Evolutionary conservation across 345 rosid genomes (phyloP), one percentile per base, ranked within the genome.

Genomic region (Populus alba): DNA sequence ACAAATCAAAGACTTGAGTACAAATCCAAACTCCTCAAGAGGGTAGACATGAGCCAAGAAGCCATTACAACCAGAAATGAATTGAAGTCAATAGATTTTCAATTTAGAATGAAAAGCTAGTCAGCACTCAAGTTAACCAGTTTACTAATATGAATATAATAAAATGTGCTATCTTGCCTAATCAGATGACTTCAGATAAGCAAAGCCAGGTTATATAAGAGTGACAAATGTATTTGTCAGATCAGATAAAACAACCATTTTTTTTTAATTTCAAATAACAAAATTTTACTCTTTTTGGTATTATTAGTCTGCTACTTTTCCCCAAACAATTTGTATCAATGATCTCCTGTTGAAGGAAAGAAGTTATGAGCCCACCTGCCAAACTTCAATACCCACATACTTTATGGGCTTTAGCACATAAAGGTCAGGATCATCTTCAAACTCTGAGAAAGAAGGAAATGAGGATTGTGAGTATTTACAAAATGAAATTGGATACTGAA

Each of bases 371-470:
- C 49, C 72, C 66, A 91, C 98, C 93, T 95, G 98, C 98, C 98
- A 95, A 73, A 95, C 95, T 89, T 95, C 98, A 75, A 95, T 91
- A 62, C 98, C 98, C 37, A 89, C 91, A 47, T 93, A 95, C 86
- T 83, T 91, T 29, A 91, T 87, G 47, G 98, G 95, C 86, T 86
- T 95, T 75, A 95, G 78, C 85, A 95, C 98, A 66, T 95, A 92
- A 76, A 95, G 91, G 76, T 95, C 97, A 3, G 97, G 98, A 81
- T 95, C 98, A 87, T 95, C 98, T 89, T 95, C 98, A 86, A 95
- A 95, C 85, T 95, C 98, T 95, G 80, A 33, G 39, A 7, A 35
- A 10, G 20, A 20, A 33, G 23, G 22, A 10, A 69, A 13, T n/a
- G 22, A 38, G 43, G 49, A 38, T 17, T 38, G 66, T 43, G 1